A percentile compares a stretch with the other conserved stretches of the same genome.
Evolutionary conservation across 2,329 filamentous ascomycete genomes (phyloP).

Genomic region (Colletotrichum tabaci): DNA sequence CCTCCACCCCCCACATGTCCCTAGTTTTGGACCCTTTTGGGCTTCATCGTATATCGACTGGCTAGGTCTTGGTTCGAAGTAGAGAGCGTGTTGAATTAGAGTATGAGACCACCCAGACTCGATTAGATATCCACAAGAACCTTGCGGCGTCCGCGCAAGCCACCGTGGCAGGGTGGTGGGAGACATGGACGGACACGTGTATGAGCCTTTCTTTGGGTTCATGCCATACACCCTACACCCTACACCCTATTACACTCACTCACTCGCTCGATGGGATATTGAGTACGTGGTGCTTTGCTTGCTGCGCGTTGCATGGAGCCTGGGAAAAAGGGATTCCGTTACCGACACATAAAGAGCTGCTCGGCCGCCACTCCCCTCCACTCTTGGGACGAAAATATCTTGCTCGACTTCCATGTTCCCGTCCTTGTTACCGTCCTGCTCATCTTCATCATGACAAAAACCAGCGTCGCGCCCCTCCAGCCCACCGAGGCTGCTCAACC

Average conservation of each 20-base stretch:
- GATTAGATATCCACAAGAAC: not conserved
- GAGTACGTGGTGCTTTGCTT: no score
- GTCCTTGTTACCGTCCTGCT: not conserved
- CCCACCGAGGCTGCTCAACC: conserved; percentile 10
- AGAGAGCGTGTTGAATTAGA: not conserved
- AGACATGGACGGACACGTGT: not conserved
- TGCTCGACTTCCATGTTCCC: not conserved
- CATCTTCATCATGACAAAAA: conserved; percentile 26
- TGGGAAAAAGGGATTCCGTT: not conserved
- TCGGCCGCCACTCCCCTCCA: conserved; percentile 5
- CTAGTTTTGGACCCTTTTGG: conserved; percentile 4
- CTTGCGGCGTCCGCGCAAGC: conserved; percentile 14
- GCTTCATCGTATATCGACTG: conserved; percentile 17
- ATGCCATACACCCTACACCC: not conserved
- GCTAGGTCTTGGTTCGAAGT: not conserved
- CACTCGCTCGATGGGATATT: no score
- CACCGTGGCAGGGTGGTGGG: conserved; percentile 14
- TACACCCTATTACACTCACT: no score
- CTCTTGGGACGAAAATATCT: not conserved
- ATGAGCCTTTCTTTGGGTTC: not conserved
- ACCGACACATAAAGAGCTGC: conserved; percentile 30
- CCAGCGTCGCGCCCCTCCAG: not conserved
- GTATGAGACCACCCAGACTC: not conserved
- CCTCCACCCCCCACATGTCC: no score
- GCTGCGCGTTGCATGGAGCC: not conserved